phyloP scores from a whole-genome alignment of 2,329 filamentous ascomycete species.

The Neonectria coccinea region DNA sequence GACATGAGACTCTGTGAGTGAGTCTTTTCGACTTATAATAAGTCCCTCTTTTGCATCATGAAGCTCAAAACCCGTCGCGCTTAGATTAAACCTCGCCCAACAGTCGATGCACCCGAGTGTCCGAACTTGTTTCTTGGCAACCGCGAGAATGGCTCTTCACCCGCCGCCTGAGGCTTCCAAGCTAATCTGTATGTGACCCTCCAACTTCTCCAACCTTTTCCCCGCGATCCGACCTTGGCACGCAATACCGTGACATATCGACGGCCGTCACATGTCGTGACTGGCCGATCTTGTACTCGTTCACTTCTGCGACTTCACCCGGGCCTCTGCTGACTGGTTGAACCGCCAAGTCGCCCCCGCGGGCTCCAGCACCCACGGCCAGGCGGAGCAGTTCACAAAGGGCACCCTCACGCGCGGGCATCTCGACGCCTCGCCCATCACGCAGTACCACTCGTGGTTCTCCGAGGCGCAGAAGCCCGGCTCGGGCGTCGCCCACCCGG shows the following conservation, averaged over 20 bases:
- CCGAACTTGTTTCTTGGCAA: constrained; percentile 35
- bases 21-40: constrained; percentile 25
- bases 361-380: constrained; percentile 65
- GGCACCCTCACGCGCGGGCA: constrained; percentile 71
- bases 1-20: constrained; percentile 11
- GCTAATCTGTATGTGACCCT: constrained; percentile 60
- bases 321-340: not conserved
- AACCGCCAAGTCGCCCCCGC: constrained; percentile 70
- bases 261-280: not conserved
- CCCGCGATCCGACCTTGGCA: constrained; percentile 7
- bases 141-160: constrained; percentile 59
- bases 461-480: constrained; percentile 70
- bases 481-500: constrained; percentile 76
- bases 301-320: not conserved
- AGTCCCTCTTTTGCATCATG: constrained; percentile 18
- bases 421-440: constrained; percentile 75
- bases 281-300: not conserved
- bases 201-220: constrained; percentile 1
- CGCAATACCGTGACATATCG: not conserved
- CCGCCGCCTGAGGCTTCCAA: constrained; percentile 55
- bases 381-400: constrained; percentile 80
- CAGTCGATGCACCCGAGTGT: constrained; percentile 42
- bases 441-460: constrained; percentile 94
- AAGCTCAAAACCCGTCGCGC: not conserved
- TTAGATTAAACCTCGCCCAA: not conserved